Base-by-base conservation (phyloP, 2,329 filamentous ascomycete species). In the Diaporthe velutina region DNA sequence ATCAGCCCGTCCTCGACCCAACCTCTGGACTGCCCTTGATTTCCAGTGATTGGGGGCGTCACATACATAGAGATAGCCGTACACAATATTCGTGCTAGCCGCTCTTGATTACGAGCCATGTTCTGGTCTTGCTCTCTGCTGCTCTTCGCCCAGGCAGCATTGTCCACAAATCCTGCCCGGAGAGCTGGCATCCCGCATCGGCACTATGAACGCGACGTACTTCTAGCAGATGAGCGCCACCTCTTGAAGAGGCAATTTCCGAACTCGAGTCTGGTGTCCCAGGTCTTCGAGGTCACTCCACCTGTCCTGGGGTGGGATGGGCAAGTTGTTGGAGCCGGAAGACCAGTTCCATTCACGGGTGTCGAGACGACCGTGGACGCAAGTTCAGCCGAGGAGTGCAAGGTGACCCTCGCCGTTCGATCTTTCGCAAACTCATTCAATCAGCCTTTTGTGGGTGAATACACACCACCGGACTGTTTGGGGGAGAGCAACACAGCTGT, bases 401-500 rank as follows among this genome's bases (percentile, higher is more conserved):
- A 67, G 45, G 61, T 67, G 30, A 38, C 61, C 2, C 61, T 67
- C 28, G 61, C 61, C 12, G 45, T 67, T 50, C 42, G 42, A 9
- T 67, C 42, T 25, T 67, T 67, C 48, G 61, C 30, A 8, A 67
- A 67, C 12, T 67, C 61, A 0, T 67, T 67, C 45, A 67, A 67
- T 15, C 61, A 67, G 52, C 94, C 94, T 1, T 96, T 92, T 81
- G 87, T 95, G 78, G 93, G 93, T 91, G 84, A 86, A 22, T 95
- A 95, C 80, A 86, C 83, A 1, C 94, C 94, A 15, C 93, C 94
- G 1, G 79, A 83, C 28, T 95, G 93, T 82, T 25, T 67, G 10
- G 61, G 42, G 42, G 83, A 88, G 19, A 97, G 96, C 85, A 93
- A 95, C 80, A 89, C 91, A 40, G 92, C 96, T 25, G 88, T 90